Evolutionary conservation across 2,329 filamentous ascomycete genomes (phyloP), one percentile per base, ranked within the genome.

Genomic region (Immersiporthe knoxdaviesiana): DNA sequence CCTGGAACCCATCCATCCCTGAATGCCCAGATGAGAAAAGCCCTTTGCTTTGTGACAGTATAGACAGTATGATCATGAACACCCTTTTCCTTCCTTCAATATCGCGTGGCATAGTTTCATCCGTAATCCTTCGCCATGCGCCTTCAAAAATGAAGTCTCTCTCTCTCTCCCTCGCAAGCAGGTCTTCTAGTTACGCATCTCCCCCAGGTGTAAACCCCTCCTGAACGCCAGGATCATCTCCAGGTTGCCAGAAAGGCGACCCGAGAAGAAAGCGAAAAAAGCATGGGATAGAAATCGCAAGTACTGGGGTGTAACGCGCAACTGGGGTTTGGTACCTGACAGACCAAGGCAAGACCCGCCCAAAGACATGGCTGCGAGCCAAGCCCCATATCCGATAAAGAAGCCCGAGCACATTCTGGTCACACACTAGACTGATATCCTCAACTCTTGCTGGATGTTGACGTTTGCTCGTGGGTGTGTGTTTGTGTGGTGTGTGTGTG

Each of bases 261-360:
- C 44, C 35, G 21, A 1, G 60, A 63, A 47, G 44, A 47, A n/a
- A n/a, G 10, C 44, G n/a, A n/a, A 47, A 32, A 50, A 32, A 27
- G 50, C 50, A 39, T 67, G 63, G n/a, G 18, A 41, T 39, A 37
- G 44, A 56, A 50, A 3, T 60, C 27, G 69, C 64, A 68, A 44
- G 35, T 21, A 41, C 44, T 64, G 41, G 14, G 37, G 7, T 62
- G 37, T 10, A 37, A 44, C 6, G 59, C 59, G 59, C 50, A 58
- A 58, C n/a, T 58, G 52, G n/a, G 37, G 59, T 66, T 62, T 66
- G 65, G 59, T 70, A 67, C 60, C 65, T 68, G 67, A 61, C 56
- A 70, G 61, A 47, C 66, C 63, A 66, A 44, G 30, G 44, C 63
- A 35, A 50, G 35, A 30, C 58, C 37, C 58, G 59, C 69, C 63